phyloP scores from a whole-genome alignment of 768 basidiomycete species.

The Sporobolomyces pararoseus region DNA sequence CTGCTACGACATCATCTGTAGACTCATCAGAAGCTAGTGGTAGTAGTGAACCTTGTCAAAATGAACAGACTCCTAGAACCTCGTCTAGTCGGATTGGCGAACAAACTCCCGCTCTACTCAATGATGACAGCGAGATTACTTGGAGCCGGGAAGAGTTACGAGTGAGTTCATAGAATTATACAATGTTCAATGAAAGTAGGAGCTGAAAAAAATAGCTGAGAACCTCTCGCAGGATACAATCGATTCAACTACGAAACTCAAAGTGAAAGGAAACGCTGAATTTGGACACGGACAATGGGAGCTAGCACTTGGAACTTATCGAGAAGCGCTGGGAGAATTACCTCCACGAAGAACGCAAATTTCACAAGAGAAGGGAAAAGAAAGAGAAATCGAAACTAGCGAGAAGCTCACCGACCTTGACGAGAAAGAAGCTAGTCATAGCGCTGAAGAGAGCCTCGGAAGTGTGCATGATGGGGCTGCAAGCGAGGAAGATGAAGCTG shows the following conservation, averaged over 20 bases:
- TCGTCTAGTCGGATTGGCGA: no score
- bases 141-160: slow-evolving; percentile 6
- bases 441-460: no score
- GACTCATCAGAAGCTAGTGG: neutral
- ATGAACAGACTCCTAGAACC: slow-evolving; percentile 7
- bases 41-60: neutral
- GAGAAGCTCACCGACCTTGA: neutral
- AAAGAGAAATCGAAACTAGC: neutral
- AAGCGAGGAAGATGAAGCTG: slow-evolving; percentile 16
- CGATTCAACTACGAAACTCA: slow-evolving; percentile 4
- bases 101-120: neutral
- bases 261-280: slow-evolving; percentile 22
- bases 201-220: neutral
- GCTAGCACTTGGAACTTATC: slow-evolving; percentile 32
- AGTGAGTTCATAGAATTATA: neutral
- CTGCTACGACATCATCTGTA: neutral
- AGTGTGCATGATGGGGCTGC: no score
- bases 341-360: slow-evolving; percentile 9
- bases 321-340: slow-evolving; percentile 30
- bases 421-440: neutral
- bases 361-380: slow-evolving; percentile 18
- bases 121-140: neutral
- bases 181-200: no score
- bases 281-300: slow-evolving; percentile 31
- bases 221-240: slow-evolving; percentile 29